Percentiles rank a stretch among this genome's conserved stretches.
Evolutionary conservation across 2,329 filamentous ascomycete species (phyloP).

Genomic region (Alternaria conjuncta): DNA sequence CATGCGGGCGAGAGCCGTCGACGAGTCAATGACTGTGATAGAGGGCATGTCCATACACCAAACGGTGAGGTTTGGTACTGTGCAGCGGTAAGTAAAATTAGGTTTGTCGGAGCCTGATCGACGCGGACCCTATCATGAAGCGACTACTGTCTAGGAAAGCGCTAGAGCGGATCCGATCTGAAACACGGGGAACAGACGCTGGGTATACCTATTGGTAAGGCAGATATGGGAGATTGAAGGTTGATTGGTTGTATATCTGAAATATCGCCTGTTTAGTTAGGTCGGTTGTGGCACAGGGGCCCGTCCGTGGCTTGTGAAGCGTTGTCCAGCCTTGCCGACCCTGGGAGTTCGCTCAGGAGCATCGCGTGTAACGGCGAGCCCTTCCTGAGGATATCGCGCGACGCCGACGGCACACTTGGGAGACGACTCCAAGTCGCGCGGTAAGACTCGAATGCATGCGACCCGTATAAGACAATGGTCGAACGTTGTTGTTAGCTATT

Average conservation of each 20-base stretch:
- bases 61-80: slow-evolving; percentile 17
- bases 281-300: slow-evolving; percentile 16
- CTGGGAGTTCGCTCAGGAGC: slow-evolving; percentile 7
- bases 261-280: slow-evolving; percentile 16
- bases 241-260: slow-evolving; percentile 23
- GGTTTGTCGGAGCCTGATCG: slow-evolving; percentile 19
- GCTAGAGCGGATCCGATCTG: slow-evolving; percentile 23
- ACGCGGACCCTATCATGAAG: slow-evolving; percentile 36
- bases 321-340: slow-evolving; percentile 14
- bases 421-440: neutral
- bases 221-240: slow-evolving; percentile 7
- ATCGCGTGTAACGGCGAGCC: slow-evolving; percentile 9
- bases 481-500: neutral
- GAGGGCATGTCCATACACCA: slow-evolving; percentile 14
- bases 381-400: neutral
- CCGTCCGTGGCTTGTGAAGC: slow-evolving; percentile 21
- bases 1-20: slow-evolving; percentile 25
- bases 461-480: neutral
- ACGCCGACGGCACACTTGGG: neutral
- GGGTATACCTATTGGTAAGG: slow-evolving; percentile 20
- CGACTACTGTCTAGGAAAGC: slow-evolving; percentile 20
- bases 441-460: neutral
- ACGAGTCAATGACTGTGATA: slow-evolving; percentile 13
- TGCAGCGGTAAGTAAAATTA: slow-evolving; percentile 18
- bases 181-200: slow-evolving; percentile 25